Percentiles rank a stretch among this genome's conserved stretches.
These are phyloP conservation scores for Carex pumila DNA, from an alignment of 176 grass and related monocot species.

Conservation along the genomic window DNA sequence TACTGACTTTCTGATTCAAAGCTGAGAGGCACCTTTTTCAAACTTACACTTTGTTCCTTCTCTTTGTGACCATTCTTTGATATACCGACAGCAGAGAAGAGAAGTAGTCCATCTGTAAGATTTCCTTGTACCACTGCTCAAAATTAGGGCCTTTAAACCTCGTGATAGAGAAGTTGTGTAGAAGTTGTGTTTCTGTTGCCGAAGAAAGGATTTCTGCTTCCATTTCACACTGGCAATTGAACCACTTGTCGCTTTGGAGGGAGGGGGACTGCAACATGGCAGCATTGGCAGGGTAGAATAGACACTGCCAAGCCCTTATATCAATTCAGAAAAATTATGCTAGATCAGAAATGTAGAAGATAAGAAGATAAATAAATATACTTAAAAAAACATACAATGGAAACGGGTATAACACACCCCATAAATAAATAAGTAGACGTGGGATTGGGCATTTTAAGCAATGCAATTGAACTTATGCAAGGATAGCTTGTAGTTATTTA, in stretches of 20 bases:
- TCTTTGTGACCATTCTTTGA: conserved; percentile 35
- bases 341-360: too few species aligned
- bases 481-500: too few species aligned
- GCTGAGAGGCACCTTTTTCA: conserved; percentile 70
- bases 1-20: conserved; percentile 79
- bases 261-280: conserved; percentile 21
- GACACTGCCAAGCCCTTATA: too few species aligned
- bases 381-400: background rate
- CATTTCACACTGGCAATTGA: conserved; percentile 52
- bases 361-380: too few species aligned
- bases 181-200: conserved; percentile 30
- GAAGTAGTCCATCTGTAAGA: conserved; percentile 85
- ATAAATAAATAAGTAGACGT: too few species aligned
- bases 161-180: conserved; percentile 26
- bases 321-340: too few species aligned
- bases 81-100: conserved; percentile 53
- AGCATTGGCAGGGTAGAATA: too few species aligned
- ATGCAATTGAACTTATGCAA: too few species aligned
- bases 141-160: conserved; percentile 62
- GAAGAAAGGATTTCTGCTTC: conserved; percentile 34
- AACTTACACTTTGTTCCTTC: conserved; percentile 23
- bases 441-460: too few species aligned
- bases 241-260: conserved; percentile 67
- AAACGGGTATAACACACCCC: background rate
- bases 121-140: conserved; percentile 70